These are phyloP conservation scores for Ophiocordyceps camponoti-saundersi DNA, from an alignment of 2,329 filamentous ascomycete species.

Conservation along the genomic window DNA sequence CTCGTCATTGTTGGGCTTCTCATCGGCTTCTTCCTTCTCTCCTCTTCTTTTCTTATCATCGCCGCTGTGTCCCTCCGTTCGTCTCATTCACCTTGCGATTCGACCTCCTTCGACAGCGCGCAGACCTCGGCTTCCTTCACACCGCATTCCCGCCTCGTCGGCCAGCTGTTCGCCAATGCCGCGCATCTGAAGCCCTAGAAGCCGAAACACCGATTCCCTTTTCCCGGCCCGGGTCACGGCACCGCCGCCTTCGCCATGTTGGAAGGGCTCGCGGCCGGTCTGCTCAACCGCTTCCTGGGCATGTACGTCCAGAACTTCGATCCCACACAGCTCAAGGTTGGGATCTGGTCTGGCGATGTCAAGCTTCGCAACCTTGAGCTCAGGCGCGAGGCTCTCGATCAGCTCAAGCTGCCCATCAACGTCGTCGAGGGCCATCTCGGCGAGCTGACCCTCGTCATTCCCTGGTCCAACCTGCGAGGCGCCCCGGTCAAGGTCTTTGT, in stretches of 20 bases:
- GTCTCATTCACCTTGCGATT: no score
- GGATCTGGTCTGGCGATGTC: constrained; percentile 97
- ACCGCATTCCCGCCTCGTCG: neutral
- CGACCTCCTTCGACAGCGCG: no score
- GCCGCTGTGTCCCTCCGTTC: no score
- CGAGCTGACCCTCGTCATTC: constrained; percentile 79
- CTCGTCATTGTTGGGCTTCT: no score
- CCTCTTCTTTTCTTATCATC: no score
- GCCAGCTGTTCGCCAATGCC: constrained; percentile 5
- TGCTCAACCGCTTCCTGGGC: constrained; percentile 97
- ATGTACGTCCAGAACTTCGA: constrained; percentile 99
- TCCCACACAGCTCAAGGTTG: constrained; percentile 90
- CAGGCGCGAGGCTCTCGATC: constrained; percentile 85
- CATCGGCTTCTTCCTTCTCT: no score
- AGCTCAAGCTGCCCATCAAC: constrained; percentile 90
- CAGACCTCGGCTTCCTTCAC: neutral
- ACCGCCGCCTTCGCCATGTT: constrained; percentile 55
- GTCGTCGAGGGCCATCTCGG: constrained; percentile 91
- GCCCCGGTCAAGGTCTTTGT: constrained; percentile 91
- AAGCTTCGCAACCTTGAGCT: constrained; percentile 87
- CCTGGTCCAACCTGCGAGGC: constrained; percentile 91
- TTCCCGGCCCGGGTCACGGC: constrained; percentile 60
- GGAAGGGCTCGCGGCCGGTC: constrained; percentile 87
- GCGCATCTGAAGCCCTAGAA: constrained; percentile 4
- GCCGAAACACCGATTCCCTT: constrained; percentile 2